Percentiles rank a stretch among this genome's conserved stretches.
Conservation (phyloP, 495 filamentous ascomycete genomes). For the Penicillium soppii region DNA sequence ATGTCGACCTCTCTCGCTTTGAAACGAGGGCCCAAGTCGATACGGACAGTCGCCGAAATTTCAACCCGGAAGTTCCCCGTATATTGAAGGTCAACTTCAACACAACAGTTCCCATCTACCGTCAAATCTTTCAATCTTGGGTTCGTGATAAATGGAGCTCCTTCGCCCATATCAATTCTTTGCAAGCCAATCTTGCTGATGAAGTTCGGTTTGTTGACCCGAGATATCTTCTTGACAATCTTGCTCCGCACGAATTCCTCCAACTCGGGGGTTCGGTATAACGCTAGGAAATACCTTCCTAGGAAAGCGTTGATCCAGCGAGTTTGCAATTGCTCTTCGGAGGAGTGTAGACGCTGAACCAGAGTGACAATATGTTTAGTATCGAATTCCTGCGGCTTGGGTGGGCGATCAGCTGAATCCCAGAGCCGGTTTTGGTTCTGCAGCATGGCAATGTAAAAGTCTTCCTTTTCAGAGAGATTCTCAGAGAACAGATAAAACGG, state of each 20-base stretch:
- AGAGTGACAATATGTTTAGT: conserved; percentile 80
- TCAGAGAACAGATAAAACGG: conserved; percentile 95
- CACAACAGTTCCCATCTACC: conserved; percentile 81
- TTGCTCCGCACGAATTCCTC: conserved; percentile 77
- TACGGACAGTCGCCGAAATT: conserved; percentile 83
- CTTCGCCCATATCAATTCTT: conserved; percentile 81
- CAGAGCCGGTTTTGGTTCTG: conserved; percentile 73
- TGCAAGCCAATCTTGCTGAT: conserved; percentile 77
- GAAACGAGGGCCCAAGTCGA: conserved; percentile 85
- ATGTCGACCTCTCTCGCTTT: conserved; percentile 88
- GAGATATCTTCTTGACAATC: conserved; percentile 93
- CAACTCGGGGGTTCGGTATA: conserved; percentile 81
- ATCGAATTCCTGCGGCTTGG: conserved; percentile 75
- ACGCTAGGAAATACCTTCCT: conserved; percentile 79
- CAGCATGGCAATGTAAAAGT: conserved; percentile 93
- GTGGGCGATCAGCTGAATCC: conserved; percentile 55
- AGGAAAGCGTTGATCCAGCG: conserved; percentile 93
- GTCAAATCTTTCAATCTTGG: conserved; percentile 86
- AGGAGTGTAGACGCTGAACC: conserved; percentile 86
- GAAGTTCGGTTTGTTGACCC: conserved; percentile 89
- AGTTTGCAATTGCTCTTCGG: conserved; percentile 87
- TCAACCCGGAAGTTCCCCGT: conserved; percentile 85
- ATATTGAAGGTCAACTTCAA: conserved; percentile 85
- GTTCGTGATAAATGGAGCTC: conserved; percentile 86
- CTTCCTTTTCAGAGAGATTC: conserved; percentile 92